A percentile compares a stretch with the other conserved stretches of the same genome.
Conservation (phyloP, 1,284 basidiomycete species). For the Thecaphora frezii region DNA sequence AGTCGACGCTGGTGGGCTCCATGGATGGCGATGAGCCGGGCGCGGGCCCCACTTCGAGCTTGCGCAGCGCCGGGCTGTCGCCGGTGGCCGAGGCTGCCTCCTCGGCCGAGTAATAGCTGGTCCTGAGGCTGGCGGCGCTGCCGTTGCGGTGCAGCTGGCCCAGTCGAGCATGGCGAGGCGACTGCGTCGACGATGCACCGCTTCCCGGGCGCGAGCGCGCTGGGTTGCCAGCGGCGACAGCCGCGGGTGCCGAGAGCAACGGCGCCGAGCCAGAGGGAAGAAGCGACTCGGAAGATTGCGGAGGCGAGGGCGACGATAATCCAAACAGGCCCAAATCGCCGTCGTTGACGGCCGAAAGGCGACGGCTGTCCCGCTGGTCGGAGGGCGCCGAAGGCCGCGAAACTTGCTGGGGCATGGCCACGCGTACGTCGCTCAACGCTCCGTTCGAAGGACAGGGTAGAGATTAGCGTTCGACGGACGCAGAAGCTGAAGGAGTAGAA, state of each 20-base stretch:
- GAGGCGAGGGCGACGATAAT: neutral
- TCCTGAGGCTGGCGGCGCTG: neutral
- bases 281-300: neutral
- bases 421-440: too few relatives aligned
- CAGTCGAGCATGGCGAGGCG: neutral
- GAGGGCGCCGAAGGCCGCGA: too few relatives aligned
- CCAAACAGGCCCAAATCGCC: constrained; percentile 3
- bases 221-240: too few relatives aligned
- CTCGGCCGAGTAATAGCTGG: constrained; percentile 2
- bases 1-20: neutral
- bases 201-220: too few relatives aligned
- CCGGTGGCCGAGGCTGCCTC: neutral
- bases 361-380: neutral
- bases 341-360: neutral
- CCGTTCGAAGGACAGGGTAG: too few relatives aligned
- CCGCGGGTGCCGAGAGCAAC: too few relatives aligned
- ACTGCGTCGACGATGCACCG: too few relatives aligned
- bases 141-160: neutral
- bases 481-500: too few relatives aligned
- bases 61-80: neutral
- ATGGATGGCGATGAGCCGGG: neutral
- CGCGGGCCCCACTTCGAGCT: neutral
- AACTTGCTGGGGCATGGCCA: too few relatives aligned
- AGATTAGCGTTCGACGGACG: too few relatives aligned
- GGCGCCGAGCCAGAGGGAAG: too few relatives aligned